Percentiles rank a stretch among this genome's conserved stretches.
Conservation (phyloP, 352 stramenopile genomes). For the Globisporangium nunn region DNA sequence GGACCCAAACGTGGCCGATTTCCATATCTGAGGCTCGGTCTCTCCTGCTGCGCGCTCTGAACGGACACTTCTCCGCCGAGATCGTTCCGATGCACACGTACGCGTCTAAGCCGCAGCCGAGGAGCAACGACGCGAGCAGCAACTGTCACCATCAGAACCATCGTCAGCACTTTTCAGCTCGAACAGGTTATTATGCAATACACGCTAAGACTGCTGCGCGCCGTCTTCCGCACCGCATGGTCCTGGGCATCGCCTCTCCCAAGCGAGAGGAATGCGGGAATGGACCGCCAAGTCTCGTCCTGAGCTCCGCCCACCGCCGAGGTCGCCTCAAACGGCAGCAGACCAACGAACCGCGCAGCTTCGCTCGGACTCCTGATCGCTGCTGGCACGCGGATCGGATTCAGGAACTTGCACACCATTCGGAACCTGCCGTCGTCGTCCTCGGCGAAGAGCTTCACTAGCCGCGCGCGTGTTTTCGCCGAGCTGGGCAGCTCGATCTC, state of each 20-base stretch:
- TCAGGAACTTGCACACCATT: slow-evolving; percentile 86
- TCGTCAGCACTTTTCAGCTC: not conserved
- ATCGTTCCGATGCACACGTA: slow-evolving; percentile 85
- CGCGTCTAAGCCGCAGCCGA: slow-evolving; percentile 85
- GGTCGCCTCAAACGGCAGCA: slow-evolving; percentile 64
- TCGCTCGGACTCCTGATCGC: slow-evolving; percentile 68
- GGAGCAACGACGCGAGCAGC: slow-evolving; percentile 79
- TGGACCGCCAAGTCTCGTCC: slow-evolving; percentile 74
- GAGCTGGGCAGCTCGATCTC: slow-evolving; percentile 7
- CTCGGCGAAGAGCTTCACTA: slow-evolving; percentile 82
- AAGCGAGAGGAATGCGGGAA: slow-evolving; percentile 62
- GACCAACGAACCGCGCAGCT: slow-evolving; percentile 77
- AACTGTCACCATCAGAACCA: slow-evolving; percentile 24
- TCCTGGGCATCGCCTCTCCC: slow-evolving; percentile 77
- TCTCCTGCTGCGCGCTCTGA: slow-evolving; percentile 9
- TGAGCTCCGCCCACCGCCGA: slow-evolving; percentile 38
- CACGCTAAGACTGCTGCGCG: not conserved
- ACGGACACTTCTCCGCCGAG: slow-evolving; percentile 21
- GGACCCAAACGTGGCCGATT: slow-evolving; percentile 73
- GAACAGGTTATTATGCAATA: not conserved
- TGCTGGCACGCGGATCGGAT: slow-evolving; percentile 31
- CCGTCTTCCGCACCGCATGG: slow-evolving; percentile 42
- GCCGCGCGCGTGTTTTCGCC: slow-evolving; percentile 19
- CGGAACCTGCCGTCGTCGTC: slow-evolving; percentile 83
- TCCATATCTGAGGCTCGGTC: slow-evolving; percentile 13